These are phyloP conservation scores for Pterocarpus macrocarpus DNA, from an alignment of 306 rosid genomes.

Conservation along the genomic window DNA sequence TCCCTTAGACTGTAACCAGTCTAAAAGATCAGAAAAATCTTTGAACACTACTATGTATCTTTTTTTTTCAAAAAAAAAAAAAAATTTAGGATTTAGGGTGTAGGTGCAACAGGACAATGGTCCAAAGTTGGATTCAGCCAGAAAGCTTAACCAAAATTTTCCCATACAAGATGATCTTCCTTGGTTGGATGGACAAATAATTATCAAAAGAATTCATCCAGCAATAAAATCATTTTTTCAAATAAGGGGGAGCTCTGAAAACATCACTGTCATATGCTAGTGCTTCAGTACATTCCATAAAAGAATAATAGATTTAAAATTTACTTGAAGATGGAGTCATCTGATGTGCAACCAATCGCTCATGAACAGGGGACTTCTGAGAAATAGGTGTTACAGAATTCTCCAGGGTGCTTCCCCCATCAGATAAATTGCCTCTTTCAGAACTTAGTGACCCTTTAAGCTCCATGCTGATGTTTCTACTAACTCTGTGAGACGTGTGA, in stretches of 20 bases:
- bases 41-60: not conserved
- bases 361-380: slow-evolving; percentile 63
- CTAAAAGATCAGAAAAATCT: slow-evolving; percentile 16
- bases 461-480: slow-evolving; percentile 71
- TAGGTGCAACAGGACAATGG: not conserved
- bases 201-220: slow-evolving; percentile 26
- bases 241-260: slow-evolving; percentile 8
- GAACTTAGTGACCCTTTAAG: slow-evolving; percentile 65
- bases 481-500: slow-evolving; percentile 53
- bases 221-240: slow-evolving; percentile 27
- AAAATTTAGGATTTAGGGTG: not conserved
- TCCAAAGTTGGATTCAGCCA: not conserved
- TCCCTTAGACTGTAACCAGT: not conserved
- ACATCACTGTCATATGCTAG: slow-evolving; percentile 11
- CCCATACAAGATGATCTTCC: not conserved
- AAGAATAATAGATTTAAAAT: slow-evolving; percentile 1
- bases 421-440: slow-evolving; percentile 71
- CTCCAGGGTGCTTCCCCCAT: slow-evolving; percentile 64
- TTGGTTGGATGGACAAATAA: slow-evolving; percentile 5
- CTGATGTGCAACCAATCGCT: slow-evolving; percentile 52
- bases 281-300: slow-evolving; percentile 24
- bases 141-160: not conserved
- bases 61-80: not conserved
- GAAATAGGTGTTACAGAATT: slow-evolving; percentile 61
- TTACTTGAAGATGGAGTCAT: slow-evolving; percentile 71